Evolutionary conservation across 495 filamentous ascomycete species (phyloP), one percentile per base, ranked within the genome.

Genomic region (Baudoinia panamericana): DNA sequence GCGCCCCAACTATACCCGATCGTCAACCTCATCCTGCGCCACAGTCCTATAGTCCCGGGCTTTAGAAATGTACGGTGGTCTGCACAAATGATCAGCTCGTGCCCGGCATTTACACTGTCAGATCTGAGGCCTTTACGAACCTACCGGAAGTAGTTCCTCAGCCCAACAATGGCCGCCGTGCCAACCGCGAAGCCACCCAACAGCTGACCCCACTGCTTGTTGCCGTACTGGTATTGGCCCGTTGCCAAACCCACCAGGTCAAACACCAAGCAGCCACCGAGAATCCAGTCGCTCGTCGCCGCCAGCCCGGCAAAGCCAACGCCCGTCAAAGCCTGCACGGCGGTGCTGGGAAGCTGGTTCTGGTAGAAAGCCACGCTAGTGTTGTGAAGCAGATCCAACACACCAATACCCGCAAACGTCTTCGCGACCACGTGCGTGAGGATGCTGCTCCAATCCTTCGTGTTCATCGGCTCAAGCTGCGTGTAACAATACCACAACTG

Each of bases 381-480:
- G 37, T 71, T 72, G 49, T 70, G 67, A 5, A 71, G 52, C 16
- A 72, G 48, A 37, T 71, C 69, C 15, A 72, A 57, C 12, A 70
- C 62, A 7, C 67, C 67, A 40, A 71, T 72, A 19, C 69, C 68
- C 0, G 66, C 67, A 36, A 72, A 72, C 4, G 66, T 68, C 51
- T 68, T 70, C 10, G 63, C 51, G 4, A 69, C 65, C 30, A 69
- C 52, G 48, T 72, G 63, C 4, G 65, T 72, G 43, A 72, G 61
- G 38, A 69, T 49, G 6, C 56, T 63, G 30, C 52, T 56, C 19
- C 60, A 62, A 20, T 60, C 64, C 17, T 46, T 36, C 11, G 63
- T 63, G 42, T 69, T 57, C 62, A 72, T 67, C 2, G 54, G 57
- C 23, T 53, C 53, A 18, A 69, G 58, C 16, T 56, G 53, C 4